Percentiles rank a stretch among this genome's conserved stretches.
Conservation (phyloP, 371 early-diverging fungal species). For the Dinochytrium kinnereticum region DNA sequence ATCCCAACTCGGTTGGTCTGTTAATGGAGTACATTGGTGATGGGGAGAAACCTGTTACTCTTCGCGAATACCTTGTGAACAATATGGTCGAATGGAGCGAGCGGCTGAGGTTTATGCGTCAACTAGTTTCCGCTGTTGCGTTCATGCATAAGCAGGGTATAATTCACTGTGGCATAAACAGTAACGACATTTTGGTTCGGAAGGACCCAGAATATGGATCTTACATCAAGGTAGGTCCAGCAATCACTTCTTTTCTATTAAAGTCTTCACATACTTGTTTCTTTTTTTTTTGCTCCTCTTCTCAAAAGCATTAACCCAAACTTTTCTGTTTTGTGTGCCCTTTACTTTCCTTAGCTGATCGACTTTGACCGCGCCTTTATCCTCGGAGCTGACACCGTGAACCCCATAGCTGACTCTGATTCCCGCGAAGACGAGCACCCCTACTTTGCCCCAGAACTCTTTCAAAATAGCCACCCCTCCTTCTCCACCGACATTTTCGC, state of each 20-base stretch:
- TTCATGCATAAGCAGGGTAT: slow-evolving; percentile 19
- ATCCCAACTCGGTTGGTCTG: not conserved
- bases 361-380: slow-evolving; percentile 16
- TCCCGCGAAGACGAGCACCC: not conserved
- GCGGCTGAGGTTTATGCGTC: slow-evolving; percentile 13
- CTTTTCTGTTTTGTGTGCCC: too few relatives aligned
- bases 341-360: slow-evolving; percentile 3
- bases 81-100: slow-evolving; percentile 18
- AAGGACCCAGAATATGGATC: slow-evolving; percentile 7
- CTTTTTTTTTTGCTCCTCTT: too few relatives aligned
- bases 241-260: not conserved
- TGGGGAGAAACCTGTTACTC: not conserved
- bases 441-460: slow-evolving; percentile 19
- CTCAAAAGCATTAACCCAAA: too few relatives aligned
- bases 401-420: not conserved
- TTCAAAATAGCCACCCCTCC: not conserved
- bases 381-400: not conserved
- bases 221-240: not conserved
- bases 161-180: slow-evolving; percentile 12
- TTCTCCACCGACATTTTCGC: slow-evolving; percentile 18
- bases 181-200: not conserved
- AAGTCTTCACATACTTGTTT: too few relatives aligned
- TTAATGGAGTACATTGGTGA: slow-evolving; percentile 9
- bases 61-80: not conserved
- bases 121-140: slow-evolving; percentile 6